These are phyloP conservation scores for Sphagnum tenellum DNA, from an alignment of 225 moss, liverwort and hornwort species.

Conservation along the genomic window DNA sequence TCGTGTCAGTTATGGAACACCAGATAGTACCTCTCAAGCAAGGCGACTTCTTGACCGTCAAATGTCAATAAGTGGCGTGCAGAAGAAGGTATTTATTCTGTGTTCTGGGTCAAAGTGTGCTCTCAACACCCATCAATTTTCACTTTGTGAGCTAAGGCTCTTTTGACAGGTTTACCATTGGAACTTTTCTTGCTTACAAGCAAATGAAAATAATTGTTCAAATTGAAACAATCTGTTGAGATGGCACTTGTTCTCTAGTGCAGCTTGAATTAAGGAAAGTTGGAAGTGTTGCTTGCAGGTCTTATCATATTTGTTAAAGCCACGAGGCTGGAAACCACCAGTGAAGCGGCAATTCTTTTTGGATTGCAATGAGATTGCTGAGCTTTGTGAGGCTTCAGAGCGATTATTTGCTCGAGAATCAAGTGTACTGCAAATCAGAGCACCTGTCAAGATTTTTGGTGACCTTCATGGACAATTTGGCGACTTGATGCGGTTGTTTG, in stretches of 20 bases:
- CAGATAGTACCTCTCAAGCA: conserved; percentile 53
- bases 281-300: conserved; percentile 25
- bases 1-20: conserved; percentile 73
- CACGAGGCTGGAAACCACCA: conserved; percentile 80
- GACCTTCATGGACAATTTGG: conserved; percentile 87
- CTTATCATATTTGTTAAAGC: conserved; percentile 52
- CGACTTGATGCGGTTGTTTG: conserved; percentile 72
- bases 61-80: conserved; percentile 69
- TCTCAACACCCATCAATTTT: no score
- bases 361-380: conserved; percentile 76
- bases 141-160: no score
- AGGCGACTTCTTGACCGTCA: conserved; percentile 64
- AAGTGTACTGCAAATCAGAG: conserved; percentile 74
- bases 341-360: conserved; percentile 84
- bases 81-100: conserved; percentile 49
- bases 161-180: no score
- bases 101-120: background rate
- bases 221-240: background rate
- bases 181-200: background rate
- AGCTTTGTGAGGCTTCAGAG: conserved; percentile 70
- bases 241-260: no score
- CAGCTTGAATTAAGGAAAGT: no score
- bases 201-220: background rate
- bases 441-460: conserved; percentile 82
- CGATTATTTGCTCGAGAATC: conserved; percentile 63